Evolutionary conservation across 352 stramenopile genomes (phyloP).

Genomic region (Phytophthora vignae): DNA sequence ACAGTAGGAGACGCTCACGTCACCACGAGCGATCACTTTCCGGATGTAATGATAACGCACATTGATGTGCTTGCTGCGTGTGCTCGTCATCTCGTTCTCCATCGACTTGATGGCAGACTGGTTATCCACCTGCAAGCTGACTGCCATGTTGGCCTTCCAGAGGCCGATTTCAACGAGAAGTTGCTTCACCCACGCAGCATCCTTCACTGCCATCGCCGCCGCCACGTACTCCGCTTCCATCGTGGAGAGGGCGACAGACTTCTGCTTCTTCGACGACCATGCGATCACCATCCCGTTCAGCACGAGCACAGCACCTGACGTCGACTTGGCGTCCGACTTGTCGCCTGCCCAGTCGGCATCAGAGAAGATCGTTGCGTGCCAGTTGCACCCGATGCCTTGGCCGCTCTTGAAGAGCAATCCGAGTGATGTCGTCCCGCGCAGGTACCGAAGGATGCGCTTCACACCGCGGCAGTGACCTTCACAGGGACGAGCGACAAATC

Average conservation of each 20-base stretch:
- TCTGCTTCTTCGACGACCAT: background rate
- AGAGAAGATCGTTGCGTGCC: background rate
- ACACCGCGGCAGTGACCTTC: background rate
- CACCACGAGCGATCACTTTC: background rate
- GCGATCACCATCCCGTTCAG: background rate
- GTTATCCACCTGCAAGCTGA: background rate
- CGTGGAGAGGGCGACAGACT: background rate
- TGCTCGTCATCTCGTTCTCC: background rate
- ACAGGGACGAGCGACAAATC: background rate
- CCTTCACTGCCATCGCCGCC: background rate
- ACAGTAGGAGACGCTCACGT: slow-evolving; percentile 12
- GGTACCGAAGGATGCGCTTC: background rate
- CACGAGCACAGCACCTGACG: background rate
- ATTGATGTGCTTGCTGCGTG: slow-evolving; percentile 1
- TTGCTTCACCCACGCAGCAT: background rate
- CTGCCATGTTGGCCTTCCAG: background rate
- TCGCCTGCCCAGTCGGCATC: background rate
- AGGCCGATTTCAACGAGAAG: background rate
- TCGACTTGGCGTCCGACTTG: background rate
- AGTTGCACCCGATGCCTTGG: background rate
- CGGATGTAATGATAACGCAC: slow-evolving; percentile 10
- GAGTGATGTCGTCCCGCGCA: background rate
- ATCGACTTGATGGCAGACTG: background rate
- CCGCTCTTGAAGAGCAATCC: background rate
- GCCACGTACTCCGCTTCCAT: background rate